These are phyloP conservation scores for Cyphellophora europaea DNA, from an alignment of 2,329 filamentous ascomycete species.

Conservation along the genomic window DNA sequence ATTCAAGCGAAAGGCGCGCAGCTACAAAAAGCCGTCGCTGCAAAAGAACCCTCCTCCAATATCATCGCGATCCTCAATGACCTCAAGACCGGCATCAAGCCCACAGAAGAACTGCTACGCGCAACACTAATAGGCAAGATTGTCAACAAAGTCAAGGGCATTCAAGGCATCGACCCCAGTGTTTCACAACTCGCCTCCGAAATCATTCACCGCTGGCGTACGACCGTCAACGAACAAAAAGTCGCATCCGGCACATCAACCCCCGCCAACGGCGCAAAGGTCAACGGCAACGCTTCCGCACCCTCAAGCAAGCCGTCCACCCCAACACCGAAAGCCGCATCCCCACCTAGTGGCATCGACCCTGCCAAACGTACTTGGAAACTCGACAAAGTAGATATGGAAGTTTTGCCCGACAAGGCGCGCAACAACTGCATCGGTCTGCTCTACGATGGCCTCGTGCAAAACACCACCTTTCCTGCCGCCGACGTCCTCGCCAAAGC, in stretches of 20 bases:
- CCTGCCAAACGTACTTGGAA: slow-evolving; percentile 74
- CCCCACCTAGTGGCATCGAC: slow-evolving; percentile 31
- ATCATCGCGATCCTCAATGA: slow-evolving; percentile 67
- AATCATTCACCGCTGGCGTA: slow-evolving; percentile 82
- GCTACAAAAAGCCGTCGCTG: slow-evolving; percentile 66
- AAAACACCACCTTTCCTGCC: slow-evolving; percentile 50
- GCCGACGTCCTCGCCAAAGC: slow-evolving; percentile 58
- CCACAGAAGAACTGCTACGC: slow-evolving; percentile 82
- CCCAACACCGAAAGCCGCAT: slow-evolving; percentile 24
- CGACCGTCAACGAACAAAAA: slow-evolving; percentile 54
- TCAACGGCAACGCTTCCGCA: slow-evolving; percentile 46
- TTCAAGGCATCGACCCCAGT: slow-evolving; percentile 55
- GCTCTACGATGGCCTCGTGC: slow-evolving; percentile 85
- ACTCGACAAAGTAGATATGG: slow-evolving; percentile 59
- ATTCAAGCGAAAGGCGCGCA: slow-evolving; percentile 68
- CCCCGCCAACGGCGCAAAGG: slow-evolving; percentile 28
- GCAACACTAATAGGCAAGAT: slow-evolving; percentile 86
- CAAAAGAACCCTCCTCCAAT: slow-evolving; percentile 63
- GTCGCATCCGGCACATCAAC: slow-evolving; percentile 16
- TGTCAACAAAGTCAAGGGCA: slow-evolving; percentile 74
- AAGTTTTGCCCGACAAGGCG: slow-evolving; percentile 57
- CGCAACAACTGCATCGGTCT: slow-evolving; percentile 84
- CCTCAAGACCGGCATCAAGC: slow-evolving; percentile 68
- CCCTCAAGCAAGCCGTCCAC: slow-evolving; percentile 36
- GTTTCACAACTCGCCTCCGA: slow-evolving; percentile 69